These are phyloP conservation scores for Claviceps monticola DNA, from an alignment of 2,329 filamentous ascomycete species.

Conservation along the genomic window DNA sequence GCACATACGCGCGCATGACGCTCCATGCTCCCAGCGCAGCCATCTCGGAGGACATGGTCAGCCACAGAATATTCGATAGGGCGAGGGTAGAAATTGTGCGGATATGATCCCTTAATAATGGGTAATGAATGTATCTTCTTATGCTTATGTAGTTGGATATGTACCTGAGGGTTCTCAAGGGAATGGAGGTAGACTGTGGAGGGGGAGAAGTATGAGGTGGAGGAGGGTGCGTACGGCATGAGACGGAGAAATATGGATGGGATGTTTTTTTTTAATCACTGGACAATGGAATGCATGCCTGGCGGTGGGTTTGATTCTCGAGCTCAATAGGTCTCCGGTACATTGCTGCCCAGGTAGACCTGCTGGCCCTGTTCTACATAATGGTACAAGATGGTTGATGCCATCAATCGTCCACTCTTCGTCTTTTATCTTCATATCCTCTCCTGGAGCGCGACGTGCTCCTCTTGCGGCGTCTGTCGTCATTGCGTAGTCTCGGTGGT, in stretches of 20 bases:
- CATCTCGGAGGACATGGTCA: slow-evolving; percentile 46
- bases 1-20: slow-evolving; percentile 72
- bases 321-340: too few relatives aligned
- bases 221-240: too few relatives aligned
- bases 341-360: neutral
- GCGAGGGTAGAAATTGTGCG: slow-evolving; percentile 76
- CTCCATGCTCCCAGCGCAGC: slow-evolving; percentile 52
- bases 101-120: slow-evolving; percentile 32
- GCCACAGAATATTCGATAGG: slow-evolving; percentile 67
- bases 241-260: too few relatives aligned
- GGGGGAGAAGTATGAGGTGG: neutral
- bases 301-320: too few relatives aligned
- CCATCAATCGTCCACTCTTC: slow-evolving; percentile 33
- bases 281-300: too few relatives aligned
- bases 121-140: too few relatives aligned
- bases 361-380: neutral
- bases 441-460: slow-evolving; percentile 41
- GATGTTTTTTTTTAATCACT: too few relatives aligned
- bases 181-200: too few relatives aligned
- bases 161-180: neutral
- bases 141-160: too few relatives aligned
- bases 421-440: slow-evolving; percentile 46
- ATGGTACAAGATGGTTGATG: neutral
- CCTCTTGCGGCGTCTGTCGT: slow-evolving; percentile 39
- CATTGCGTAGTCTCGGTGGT: slow-evolving; percentile 29